phyloP scores from a whole-genome alignment of 164 flowering plant species.

The Piper longum region DNA sequence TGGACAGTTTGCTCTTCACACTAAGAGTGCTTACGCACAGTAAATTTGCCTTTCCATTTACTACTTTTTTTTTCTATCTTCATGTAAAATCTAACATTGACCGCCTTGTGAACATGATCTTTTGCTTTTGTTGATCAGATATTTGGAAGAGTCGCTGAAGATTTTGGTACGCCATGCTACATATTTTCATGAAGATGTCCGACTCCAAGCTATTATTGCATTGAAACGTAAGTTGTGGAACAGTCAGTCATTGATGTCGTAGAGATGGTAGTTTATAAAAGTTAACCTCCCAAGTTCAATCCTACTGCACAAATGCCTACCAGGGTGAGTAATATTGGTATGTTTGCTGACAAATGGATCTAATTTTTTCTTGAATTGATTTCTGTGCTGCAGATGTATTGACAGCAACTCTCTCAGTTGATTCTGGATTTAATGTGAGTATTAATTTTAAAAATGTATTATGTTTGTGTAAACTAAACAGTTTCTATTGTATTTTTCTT shows the following conservation, averaged over 20 bases:
- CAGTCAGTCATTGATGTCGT: too few species aligned
- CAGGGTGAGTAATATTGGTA: not conserved
- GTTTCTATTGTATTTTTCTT: not conserved
- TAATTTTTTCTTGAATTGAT: not conserved
- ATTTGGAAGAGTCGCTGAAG: slow-evolving; percentile 79
- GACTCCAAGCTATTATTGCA: slow-evolving; percentile 74
- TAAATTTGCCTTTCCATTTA: slow-evolving; percentile 36
- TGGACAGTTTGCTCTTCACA: slow-evolving; percentile 78
- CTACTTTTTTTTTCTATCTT: not conserved
- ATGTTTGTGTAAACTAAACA: not conserved
- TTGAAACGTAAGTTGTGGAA: slow-evolving; percentile 62
- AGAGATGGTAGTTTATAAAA: not conserved
- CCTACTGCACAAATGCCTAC: too few species aligned
- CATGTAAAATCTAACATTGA: not conserved
- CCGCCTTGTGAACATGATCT: too few species aligned
- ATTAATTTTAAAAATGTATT: slow-evolving; percentile 12
- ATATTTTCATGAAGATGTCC: slow-evolving; percentile 97
- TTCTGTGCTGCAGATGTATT: slow-evolving; percentile 51
- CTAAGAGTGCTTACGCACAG: slow-evolving; percentile 77
- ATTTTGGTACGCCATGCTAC: slow-evolving; percentile 61
- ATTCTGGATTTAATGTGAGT: slow-evolving; percentile 43
- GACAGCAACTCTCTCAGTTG: slow-evolving; percentile 55
- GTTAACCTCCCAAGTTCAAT: too few species aligned
- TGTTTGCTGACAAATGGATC: not conserved
- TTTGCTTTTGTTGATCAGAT: slow-evolving; percentile 41